Evolutionary conservation across 1,284 basidiomycete genomes (phyloP).

Genomic region (Cutaneotrichosporon spelunceum): DNA sequence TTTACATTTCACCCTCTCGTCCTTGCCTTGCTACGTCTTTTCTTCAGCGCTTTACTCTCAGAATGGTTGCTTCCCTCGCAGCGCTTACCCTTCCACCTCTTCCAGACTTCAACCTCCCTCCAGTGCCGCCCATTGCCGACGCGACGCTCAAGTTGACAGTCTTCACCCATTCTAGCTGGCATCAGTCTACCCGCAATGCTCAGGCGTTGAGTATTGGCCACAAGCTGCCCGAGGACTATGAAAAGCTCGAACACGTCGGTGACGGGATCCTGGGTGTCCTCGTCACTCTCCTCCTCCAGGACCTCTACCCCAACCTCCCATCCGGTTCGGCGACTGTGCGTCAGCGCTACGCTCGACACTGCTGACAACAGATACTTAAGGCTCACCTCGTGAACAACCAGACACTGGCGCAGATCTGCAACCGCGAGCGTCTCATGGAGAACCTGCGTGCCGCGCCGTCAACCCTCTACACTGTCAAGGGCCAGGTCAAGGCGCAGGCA

Average conservation of each 20-base stretch:
- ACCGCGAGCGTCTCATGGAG: conserved; percentile 29
- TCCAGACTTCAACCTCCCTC: conserved; percentile 30
- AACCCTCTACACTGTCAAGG: conserved; percentile 18
- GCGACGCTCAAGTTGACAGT: conserved; percentile 20
- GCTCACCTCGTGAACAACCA: conserved; percentile 35
- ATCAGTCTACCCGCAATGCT: conserved; percentile 9
- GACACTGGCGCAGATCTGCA: conserved; percentile 34
- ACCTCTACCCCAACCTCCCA: conserved; percentile 37
- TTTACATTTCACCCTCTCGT: background rate
- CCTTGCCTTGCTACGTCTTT: too few species aligned
- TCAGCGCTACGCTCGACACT: background rate
- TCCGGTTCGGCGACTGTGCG: conserved; percentile 40
- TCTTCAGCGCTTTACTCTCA: background rate
- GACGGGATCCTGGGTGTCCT: conserved; percentile 34
- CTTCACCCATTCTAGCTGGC: conserved; percentile 32
- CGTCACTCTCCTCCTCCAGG: conserved; percentile 39
- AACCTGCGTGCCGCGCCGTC: conserved; percentile 27
- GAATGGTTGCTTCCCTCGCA: conserved; percentile 6
- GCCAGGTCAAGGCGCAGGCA: conserved; percentile 30
- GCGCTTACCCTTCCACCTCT: conserved; percentile 21
- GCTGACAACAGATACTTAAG: conserved; percentile 34
- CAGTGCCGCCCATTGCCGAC: conserved; percentile 35
- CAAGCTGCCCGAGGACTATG: conserved; percentile 32
- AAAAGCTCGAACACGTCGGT: conserved; percentile 48
- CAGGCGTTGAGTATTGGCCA: conserved; percentile 15